These are phyloP conservation scores for Theobroma grandiflorum DNA, from an alignment of 441 rosid species.

Conservation along the genomic window DNA sequence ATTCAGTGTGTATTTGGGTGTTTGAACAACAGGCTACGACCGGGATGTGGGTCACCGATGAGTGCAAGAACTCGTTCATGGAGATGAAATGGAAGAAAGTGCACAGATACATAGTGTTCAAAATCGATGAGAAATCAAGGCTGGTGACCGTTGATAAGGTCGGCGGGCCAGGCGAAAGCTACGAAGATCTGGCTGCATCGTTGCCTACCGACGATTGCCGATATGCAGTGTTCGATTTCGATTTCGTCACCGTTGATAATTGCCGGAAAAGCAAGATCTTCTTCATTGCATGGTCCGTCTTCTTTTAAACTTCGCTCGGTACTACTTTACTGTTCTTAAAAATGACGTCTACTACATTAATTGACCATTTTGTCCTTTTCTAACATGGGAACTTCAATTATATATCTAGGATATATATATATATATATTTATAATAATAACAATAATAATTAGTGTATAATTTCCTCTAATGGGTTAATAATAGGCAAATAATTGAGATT, in stretches of 20 bases:
- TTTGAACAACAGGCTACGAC: constrained; percentile 60
- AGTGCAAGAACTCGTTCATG: constrained; percentile 86
- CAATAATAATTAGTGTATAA: not conserved
- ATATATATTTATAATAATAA: too few relatives aligned
- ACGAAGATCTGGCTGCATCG: constrained; percentile 72
- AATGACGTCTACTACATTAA: not conserved
- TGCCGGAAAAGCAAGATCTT: constrained; percentile 96
- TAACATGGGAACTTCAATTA: not conserved
- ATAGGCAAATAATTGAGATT: constrained; percentile 23
- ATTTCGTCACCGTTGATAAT: constrained; percentile 84
- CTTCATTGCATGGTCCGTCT: constrained; percentile 89
- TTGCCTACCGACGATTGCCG: constrained; percentile 85
- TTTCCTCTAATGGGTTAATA: not conserved
- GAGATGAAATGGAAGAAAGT: constrained; percentile 96
- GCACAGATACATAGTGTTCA: constrained; percentile 80
- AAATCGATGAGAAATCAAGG: constrained; percentile 83
- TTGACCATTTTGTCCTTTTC: not conserved
- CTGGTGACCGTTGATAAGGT: constrained; percentile 83
- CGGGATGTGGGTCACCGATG: constrained; percentile 87
- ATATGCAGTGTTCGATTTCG: constrained; percentile 91
- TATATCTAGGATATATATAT: not conserved
- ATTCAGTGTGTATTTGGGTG: not conserved
- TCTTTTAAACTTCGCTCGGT: not conserved
- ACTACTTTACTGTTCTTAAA: not conserved
- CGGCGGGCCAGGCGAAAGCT: constrained; percentile 78